Evolutionary conservation across 73 alveolate genomes (phyloP).

Genomic region (Effrenium voratum): DNA sequence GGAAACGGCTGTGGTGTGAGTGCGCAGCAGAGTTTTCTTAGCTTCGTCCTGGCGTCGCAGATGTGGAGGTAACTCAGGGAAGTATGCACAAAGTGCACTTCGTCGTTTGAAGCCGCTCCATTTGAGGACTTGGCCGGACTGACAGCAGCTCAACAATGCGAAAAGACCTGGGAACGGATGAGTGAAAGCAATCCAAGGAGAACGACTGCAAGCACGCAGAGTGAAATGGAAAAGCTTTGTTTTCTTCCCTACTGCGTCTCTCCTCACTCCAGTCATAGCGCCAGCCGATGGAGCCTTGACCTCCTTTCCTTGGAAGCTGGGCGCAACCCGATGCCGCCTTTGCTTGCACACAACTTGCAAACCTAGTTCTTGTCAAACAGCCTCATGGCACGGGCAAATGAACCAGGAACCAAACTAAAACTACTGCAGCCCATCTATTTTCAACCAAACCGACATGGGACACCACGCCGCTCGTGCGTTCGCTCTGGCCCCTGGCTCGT

Average conservation of each 20-base stretch:
- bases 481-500: conserved; percentile 95
- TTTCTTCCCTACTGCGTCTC: not conserved
- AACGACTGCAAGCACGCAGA: too few species aligned
- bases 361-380: not conserved
- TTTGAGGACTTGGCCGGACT: too few species aligned
- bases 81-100: not conserved
- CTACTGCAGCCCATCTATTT: not conserved
- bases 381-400: not conserved
- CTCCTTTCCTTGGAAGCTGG: conserved; percentile 96
- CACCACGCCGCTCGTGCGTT: too few species aligned
- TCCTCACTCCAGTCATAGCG: conserved; percentile 99
- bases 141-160: too few species aligned
- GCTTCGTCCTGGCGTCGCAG: conserved; percentile 96
- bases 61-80: not conserved
- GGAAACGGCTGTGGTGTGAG: conserved; percentile 99
- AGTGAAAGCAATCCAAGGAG: too few species aligned
- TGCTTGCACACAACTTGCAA: not conserved
- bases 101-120: too few species aligned
- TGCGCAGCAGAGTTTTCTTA: conserved; percentile 99
- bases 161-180: too few species aligned
- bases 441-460: too few species aligned
- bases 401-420: not conserved
- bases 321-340: not conserved
- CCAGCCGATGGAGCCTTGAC: conserved; percentile 99
- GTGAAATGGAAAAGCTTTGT: too few species aligned